Conservation (phyloP, 1,284 basidiomycete species). For the Amylostereum areolatum region DNA sequence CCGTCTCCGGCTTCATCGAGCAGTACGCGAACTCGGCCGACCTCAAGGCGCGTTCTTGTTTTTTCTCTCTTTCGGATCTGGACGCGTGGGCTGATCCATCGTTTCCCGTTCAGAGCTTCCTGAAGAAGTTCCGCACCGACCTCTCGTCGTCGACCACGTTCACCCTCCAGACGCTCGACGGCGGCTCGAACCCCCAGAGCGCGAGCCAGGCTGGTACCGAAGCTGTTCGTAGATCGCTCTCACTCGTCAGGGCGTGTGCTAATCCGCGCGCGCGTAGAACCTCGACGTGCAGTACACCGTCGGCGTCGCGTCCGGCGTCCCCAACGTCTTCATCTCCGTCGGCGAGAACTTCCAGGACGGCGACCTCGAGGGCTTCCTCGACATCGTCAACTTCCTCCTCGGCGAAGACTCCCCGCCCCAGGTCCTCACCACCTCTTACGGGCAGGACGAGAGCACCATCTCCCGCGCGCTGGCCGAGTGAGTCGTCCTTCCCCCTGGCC, state of each 20-base stretch:
- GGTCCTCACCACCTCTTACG: conserved; percentile 41
- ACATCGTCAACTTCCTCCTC: conserved; percentile 28
- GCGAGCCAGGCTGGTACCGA: conserved; percentile 3
- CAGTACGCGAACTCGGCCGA: conserved; percentile 17
- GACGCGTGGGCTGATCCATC: not conserved
- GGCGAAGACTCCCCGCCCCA: conserved; percentile 37
- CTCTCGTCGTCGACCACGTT: conserved; percentile 16
- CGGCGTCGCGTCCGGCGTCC: conserved; percentile 7
- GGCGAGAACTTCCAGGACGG: conserved; percentile 7
- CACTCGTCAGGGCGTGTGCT: no score
- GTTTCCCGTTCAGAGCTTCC: conserved; percentile 12
- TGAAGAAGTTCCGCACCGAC: conserved; percentile 15
- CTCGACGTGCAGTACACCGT: conserved; percentile 9
- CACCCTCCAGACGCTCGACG: conserved; percentile 18
- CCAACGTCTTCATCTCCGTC: conserved; percentile 5
- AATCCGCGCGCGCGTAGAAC: not conserved
- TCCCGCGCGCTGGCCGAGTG: conserved; percentile 8
- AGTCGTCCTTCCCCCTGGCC: not conserved
- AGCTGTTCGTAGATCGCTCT: not conserved
- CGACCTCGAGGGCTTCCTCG: conserved; percentile 22
- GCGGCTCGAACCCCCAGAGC: conserved; percentile 20
- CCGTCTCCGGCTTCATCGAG: conserved; percentile 18
- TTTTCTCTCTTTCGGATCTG: not conserved
- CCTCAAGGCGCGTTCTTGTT: conserved; percentile 7
- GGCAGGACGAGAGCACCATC: conserved; percentile 19